Base-by-base conservation (phyloP, 768 basidiomycete genomes). In the Tulasnella sp. region DNA sequence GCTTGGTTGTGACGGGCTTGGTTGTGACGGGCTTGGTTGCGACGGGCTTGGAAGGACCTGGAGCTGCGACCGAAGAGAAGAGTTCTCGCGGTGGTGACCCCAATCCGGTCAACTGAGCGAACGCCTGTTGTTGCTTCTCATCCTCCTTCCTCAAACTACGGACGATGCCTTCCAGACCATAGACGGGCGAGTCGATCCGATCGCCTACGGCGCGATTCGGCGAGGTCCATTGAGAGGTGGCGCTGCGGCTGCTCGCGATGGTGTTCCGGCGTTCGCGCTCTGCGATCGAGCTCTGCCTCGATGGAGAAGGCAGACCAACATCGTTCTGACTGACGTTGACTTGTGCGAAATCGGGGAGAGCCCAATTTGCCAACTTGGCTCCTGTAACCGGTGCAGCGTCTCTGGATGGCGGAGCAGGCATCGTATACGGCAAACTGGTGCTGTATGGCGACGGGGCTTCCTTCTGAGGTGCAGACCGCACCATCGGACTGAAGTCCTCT, bases 101-200 rank as follows among this genome's bases (percentile, higher is more conserved):
- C 31, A 69, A 2, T 37, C 64, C 64, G 34, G 64, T 69, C 1
- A 69, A 2, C 85, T 88, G 84, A 92, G 92, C 72, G 11, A 37
- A 58, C n/a, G 72, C 37, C 50, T 42, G 24, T 24, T 40, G 72
- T 41, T 46, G 50, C 14, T 31, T 20, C 73, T 11, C 50, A 28
- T 31, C 37, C 54, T 76, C 37, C 72, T 28, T 44, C 16, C 46
- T 31, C 76, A 77, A 80, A 81, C 54, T 75, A 16, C 83, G 72
- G 11, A 87, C 79, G 72, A 87, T 87, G 18, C 88, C 87, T 64
- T 88, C 83, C 48, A 90, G 84, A 42, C 88, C 88, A 80, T 89
- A 89, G 9, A 90, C 83, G 3, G 90, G 89, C 20, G 89, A 89
- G 75, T 86, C 85, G 18, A 85, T 50, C 44, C 74, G 41, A 28